phyloP scores from a whole-genome alignment of 805 yeast species.

The Yarrowia sp. region DNA sequence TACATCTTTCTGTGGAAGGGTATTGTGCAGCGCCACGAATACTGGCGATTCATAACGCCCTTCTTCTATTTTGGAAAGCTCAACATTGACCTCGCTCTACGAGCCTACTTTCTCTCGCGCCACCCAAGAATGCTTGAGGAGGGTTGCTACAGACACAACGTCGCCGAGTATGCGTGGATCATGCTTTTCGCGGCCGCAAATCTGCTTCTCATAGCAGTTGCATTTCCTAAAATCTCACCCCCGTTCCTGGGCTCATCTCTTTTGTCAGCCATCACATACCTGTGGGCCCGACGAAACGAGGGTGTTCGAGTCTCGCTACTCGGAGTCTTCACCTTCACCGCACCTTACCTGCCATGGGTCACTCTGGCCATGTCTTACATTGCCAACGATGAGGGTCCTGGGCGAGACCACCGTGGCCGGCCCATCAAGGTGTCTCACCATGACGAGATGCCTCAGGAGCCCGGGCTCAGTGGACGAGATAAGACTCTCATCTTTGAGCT shows the following conservation, averaged over 20 bases:
- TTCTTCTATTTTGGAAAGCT: slow-evolving; percentile 46
- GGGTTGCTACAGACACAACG: slow-evolving; percentile 33
- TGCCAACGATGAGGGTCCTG: slow-evolving; percentile 27
- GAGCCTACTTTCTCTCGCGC: slow-evolving; percentile 40
- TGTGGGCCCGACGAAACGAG: slow-evolving; percentile 49
- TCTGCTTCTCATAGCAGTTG: slow-evolving; percentile 36
- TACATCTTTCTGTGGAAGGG: slow-evolving; percentile 24
- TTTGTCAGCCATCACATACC: slow-evolving; percentile 41
- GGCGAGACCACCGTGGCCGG: slow-evolving; percentile 19
- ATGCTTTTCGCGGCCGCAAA: slow-evolving; percentile 36
- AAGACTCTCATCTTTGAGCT: slow-evolving; percentile 31
- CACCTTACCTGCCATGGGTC: slow-evolving; percentile 47
- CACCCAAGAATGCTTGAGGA: slow-evolving; percentile 44
- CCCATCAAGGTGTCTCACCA: slow-evolving; percentile 13
- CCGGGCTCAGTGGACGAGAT: slow-evolving; percentile 28
- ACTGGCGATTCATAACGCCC: slow-evolving; percentile 44
- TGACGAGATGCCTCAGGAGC: slow-evolving; percentile 27
- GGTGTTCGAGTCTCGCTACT: slow-evolving; percentile 42
- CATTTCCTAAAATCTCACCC: slow-evolving; percentile 35
- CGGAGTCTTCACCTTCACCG: slow-evolving; percentile 43
- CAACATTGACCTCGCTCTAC: slow-evolving; percentile 39
- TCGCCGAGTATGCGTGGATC: slow-evolving; percentile 44
- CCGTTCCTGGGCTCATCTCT: slow-evolving; percentile 43
- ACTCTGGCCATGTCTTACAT: slow-evolving; percentile 34
- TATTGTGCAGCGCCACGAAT: slow-evolving; percentile 31